A percentile compares a stretch with the other conserved stretches of the same genome.
Conservation (phyloP, 163 green algal genomes). For the Scenedesmus sp. region DNA sequence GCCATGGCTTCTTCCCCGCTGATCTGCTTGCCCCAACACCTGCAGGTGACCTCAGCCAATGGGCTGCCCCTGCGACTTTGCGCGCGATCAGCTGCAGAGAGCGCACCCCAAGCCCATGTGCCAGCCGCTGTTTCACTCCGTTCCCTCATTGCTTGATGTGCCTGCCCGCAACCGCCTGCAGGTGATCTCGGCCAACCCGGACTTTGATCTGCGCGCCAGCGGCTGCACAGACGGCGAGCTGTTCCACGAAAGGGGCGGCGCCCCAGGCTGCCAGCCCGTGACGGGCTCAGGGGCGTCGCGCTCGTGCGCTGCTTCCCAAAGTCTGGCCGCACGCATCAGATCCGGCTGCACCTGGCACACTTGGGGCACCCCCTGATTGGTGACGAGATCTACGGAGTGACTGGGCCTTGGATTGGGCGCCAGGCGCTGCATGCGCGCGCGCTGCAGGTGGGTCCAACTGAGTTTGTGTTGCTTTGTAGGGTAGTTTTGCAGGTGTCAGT, state of each 20-base stretch:
- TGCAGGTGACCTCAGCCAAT: not conserved
- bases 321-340: conserved; percentile 95
- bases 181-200: conserved; percentile 52
- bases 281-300: conserved; percentile 60
- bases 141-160: too few species aligned
- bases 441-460: not conserved
- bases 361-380: conserved; percentile 89
- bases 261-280: not conserved
- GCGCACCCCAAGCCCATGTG: too few species aligned
- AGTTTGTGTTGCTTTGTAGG: not conserved
- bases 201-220: conserved; percentile 37
- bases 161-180: too few species aligned
- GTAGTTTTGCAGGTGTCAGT: not conserved
- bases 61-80: too few species aligned
- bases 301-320: conserved; percentile 87
- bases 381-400: conserved; percentile 87
- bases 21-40: not conserved
- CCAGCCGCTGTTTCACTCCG: too few species aligned
- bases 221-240: not conserved
- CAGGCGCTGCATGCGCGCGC: conserved; percentile 56
- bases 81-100: too few species aligned
- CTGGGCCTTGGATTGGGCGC: conserved; percentile 63
- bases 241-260: conserved; percentile 26
- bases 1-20: too few species aligned
- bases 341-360: conserved; percentile 87